Evolutionary conservation across 441 rosid species (phyloP), one percentile per base, ranked within the genome.

Genomic region (Adansonia gregorii): DNA sequence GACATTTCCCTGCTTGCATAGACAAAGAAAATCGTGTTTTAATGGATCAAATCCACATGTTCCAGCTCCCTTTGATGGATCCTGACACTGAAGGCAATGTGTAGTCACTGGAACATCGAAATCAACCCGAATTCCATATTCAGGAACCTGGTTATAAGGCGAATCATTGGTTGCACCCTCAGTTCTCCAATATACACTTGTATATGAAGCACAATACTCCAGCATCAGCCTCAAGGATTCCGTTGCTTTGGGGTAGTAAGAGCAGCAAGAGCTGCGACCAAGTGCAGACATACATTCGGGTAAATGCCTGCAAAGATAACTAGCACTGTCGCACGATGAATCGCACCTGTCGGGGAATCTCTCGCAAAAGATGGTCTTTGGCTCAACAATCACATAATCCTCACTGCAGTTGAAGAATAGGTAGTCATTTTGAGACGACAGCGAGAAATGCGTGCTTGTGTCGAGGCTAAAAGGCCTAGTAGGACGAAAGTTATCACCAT

Each of bases 391-490:
- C 66, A 93, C 97, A 48, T 85, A 83, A 27, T 88, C 88, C 19
- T 84, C 79, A 19, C 93, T 87, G 48, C 99, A 96, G 63, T 96
- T 96, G 89, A 96, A 93, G 89, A 96, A 96, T 46, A 94, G 87
- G 82, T 93, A 93, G 79, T 96, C 99, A 56, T 94, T 96, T 58
- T 94, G 93, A 43, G 88, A 64, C 43, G 98, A 94, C 71, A 94
- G 91, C 0, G 97, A 85, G 81, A 96, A 88, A 61, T 84, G 99
- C 0, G 94, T 91, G 86, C 93, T 92, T 10, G 98, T 83, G 81
- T 96, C 99, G 1, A 94, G 94, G 81, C 97, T 94, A 35, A 96
- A 96, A 4, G 97, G 88, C 61, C 95, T 86, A 0, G 97, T 91
- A 0, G 94, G 88, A 12, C 97, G 90, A 77, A 91, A 95, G 15